Percentiles rank a stretch among this genome's conserved stretches.
Conservation (phyloP, 192 early-diverging fungal genomes). For the Podila horticola region DNA sequence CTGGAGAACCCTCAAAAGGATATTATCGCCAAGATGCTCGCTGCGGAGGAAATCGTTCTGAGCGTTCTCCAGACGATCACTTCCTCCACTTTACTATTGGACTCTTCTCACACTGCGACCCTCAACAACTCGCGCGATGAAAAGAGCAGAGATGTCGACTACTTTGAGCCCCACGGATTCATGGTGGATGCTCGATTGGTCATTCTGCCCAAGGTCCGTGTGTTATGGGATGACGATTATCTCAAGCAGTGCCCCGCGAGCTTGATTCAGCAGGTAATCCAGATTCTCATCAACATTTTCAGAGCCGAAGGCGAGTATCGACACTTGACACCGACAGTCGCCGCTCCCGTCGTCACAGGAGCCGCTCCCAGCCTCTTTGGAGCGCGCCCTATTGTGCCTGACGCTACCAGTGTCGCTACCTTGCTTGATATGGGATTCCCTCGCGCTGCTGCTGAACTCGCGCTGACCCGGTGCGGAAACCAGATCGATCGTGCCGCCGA, state of each 20-base stretch:
- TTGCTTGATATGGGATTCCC: conserved; percentile 92
- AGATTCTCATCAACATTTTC: conserved; percentile 72
- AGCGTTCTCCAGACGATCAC: conserved; percentile 73
- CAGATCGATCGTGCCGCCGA: conserved; percentile 86
- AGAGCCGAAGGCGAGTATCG: conserved; percentile 77
- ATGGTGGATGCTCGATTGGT: conserved; percentile 69
- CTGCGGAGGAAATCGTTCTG: conserved; percentile 65
- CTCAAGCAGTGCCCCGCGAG: conserved; percentile 62
- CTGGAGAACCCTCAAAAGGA: conserved; percentile 54
- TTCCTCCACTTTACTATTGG: conserved; percentile 77
- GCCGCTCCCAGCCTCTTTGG: conserved; percentile 47
- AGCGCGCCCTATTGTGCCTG: conserved; percentile 60
- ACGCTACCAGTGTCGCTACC: conserved; percentile 72
- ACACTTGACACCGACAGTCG: conserved; percentile 26
- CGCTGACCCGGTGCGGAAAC: conserved; percentile 80
- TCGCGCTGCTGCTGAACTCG: conserved; percentile 77
- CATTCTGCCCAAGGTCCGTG: conserved; percentile 67
- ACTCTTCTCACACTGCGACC: conserved; percentile 73
- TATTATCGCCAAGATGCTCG: conserved; percentile 49
- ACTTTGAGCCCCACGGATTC: conserved; percentile 80
- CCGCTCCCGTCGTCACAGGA: conserved; percentile 7
- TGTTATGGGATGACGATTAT: conserved; percentile 72
- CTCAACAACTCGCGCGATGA: conserved; percentile 61
- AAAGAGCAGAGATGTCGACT: conserved; percentile 63
- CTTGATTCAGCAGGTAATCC: conserved; percentile 69